Conservation (phyloP, 2,329 filamentous ascomycete genomes). For the Nectriaceae sp. region DNA sequence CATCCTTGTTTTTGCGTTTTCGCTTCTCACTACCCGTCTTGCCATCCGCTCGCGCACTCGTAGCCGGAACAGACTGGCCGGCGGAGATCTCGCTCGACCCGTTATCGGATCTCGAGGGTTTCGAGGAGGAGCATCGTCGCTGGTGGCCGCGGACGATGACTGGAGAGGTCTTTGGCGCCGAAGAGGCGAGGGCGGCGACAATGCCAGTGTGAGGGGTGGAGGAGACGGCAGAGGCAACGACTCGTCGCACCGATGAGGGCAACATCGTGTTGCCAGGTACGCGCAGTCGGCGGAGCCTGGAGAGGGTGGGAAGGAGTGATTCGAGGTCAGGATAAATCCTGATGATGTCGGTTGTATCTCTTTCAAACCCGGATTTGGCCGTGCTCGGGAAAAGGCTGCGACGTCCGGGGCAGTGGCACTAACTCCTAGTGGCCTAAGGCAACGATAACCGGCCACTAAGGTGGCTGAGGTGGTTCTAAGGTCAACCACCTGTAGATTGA, state of each 20-base stretch:
- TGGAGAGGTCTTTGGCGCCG: conserved; percentile 41
- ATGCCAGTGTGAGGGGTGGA: conserved; percentile 47
- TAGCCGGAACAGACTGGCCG: conserved; percentile 51
- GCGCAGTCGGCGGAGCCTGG: conserved; percentile 17
- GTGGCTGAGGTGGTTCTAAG: neutral
- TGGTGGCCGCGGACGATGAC: conserved; percentile 47
- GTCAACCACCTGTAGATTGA: neutral
- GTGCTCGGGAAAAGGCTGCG: conserved; percentile 38
- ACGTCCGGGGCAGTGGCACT: conserved; percentile 24
- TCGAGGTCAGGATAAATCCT: conserved; percentile 32
- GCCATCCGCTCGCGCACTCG: conserved; percentile 42
- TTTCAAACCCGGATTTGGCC: conserved; percentile 40
- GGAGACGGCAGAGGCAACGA: conserved; percentile 49
- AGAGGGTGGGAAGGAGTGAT: conserved; percentile 17
- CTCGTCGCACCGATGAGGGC: conserved; percentile 58
- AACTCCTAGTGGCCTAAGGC: conserved; percentile 39
- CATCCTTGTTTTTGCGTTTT: conserved; percentile 60
- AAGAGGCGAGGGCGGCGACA: conserved; percentile 44
- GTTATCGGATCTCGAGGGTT: conserved; percentile 62
- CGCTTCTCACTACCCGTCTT: conserved; percentile 53
- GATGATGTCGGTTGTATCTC: conserved; percentile 36
- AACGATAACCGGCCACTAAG: conserved; percentile 27
- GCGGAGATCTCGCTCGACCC: conserved; percentile 53
- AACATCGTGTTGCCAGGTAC: conserved; percentile 47
- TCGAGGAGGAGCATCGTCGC: conserved; percentile 61